Base-by-base conservation (phyloP, 2,329 filamentous ascomycete genomes). In the Aspergillus novoparasiticus region DNA sequence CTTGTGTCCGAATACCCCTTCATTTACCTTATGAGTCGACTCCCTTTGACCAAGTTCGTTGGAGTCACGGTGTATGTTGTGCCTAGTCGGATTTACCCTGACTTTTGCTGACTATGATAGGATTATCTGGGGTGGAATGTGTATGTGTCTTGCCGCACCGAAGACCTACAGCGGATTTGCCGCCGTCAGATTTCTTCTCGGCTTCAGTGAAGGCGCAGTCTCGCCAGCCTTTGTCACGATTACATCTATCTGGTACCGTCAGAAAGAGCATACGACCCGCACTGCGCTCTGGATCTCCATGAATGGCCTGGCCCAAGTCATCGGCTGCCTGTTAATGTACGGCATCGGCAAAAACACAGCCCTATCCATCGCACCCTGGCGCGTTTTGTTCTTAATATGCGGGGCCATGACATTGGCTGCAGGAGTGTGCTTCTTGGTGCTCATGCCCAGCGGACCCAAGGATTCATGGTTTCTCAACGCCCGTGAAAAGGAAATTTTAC, bases 241-340 rank as follows among this genome's bases (percentile, higher is more conserved):
- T 34, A 83, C 81, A 0, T 72, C 71, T 55, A 77, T 80, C 72
- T 41, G 39, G 39, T 41, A 41, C 39, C 16, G 39, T 2, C 39
- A 41, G 10, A 19, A 19, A 1, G 39, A 41, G 19, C 39, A 41
- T n/a, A 41, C 39, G 8, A 41, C 16, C 19, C 39, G 39, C 39
- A 41, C 39, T 6, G 75, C 67, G 68, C 67, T 67, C 9, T 66
- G 81, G 81, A 76, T 83, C 12, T 79, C 76, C 8, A 81, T 80
- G 76, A 82, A 82, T 64, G 81, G 80, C 3, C 46, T 83, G 2
- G 80, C 82, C 0, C 82, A 84, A 65, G 74, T 83, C 34, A 64
- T 82, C 43, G 81, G 82, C 11, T 78, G 74, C 32, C 64, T 83
- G 6, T 73, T 84, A n/a, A 84, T 83, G 81, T 84, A 84, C 66